Conservation (phyloP, 2,329 filamentous ascomycete genomes). For the Cordyceps militaris region DNA sequence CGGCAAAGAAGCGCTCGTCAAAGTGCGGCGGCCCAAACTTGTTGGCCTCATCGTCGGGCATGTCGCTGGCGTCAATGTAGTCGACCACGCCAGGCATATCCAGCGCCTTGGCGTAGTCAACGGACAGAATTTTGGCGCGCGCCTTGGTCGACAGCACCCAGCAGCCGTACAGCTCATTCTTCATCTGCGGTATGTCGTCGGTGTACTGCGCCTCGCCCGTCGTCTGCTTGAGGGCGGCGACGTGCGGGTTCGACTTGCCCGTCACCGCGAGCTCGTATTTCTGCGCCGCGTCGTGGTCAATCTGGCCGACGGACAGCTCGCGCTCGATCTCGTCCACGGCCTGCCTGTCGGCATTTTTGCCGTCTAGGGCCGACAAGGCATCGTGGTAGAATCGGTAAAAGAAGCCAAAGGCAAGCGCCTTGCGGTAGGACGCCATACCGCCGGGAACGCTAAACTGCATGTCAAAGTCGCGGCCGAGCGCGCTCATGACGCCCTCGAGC, state of each 20-base stretch:
- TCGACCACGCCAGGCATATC: conserved; percentile 81
- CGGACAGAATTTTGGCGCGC: conserved; percentile 73
- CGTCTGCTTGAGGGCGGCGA: conserved; percentile 87
- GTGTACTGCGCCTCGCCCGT: conserved; percentile 95
- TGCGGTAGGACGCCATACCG: conserved; percentile 95
- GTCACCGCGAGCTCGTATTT: conserved; percentile 78
- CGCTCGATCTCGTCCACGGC: conserved; percentile 80
- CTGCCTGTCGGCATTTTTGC: conserved; percentile 54
- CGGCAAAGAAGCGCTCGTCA: conserved; percentile 88
- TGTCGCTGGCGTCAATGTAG: conserved; percentile 74
- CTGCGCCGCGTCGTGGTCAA: conserved; percentile 66
- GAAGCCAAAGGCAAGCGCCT: conserved; percentile 83
- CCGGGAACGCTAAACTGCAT: conserved; percentile 86
- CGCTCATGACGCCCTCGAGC: conserved; percentile 82
- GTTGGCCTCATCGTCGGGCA: conserved; percentile 74
- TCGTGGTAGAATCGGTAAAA: conserved; percentile 98
- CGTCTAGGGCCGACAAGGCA: conserved; percentile 57
- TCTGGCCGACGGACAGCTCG: conserved; percentile 69
- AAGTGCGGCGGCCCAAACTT: conserved; percentile 79
- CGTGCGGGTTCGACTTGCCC: conserved; percentile 78
- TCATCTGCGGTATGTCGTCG: conserved; percentile 81
- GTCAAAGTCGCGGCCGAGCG: conserved; percentile 83
- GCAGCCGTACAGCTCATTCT: conserved; percentile 84
- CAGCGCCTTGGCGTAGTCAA: conserved; percentile 69
- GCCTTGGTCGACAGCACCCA: conserved; percentile 83